Evolutionary conservation across 2,329 filamentous ascomycete genomes (phyloP), one percentile per base, ranked within the genome.

Genomic region (Epichloe coenophiala): DNA sequence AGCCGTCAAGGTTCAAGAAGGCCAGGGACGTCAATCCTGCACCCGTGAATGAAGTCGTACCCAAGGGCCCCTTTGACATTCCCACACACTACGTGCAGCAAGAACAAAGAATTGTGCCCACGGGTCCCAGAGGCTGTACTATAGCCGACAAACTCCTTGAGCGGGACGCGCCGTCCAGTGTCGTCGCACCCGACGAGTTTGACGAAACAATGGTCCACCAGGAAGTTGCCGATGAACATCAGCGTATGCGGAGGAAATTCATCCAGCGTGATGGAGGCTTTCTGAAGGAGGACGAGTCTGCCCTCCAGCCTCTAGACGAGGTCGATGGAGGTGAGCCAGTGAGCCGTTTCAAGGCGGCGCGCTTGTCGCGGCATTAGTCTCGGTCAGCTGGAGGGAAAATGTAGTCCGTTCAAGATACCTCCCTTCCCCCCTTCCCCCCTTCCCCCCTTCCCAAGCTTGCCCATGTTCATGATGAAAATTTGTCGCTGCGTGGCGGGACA

Each of bases 261-360:
- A 89, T 96, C 49, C 81, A 88, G 57, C 78, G 82, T 58, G 81
- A 93, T 59, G 89, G 89, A 48, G 89, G 89, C 3, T 95, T 95
- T 64, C 69, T 85, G 59, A 77, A 80, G 51, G 79, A 88, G 58
- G 80, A 86, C 53, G 81, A 88, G 53, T 74, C 78, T 48, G 77
- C 78, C 17, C 78, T 81, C 45, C 76, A 85, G 48, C 78, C 84
- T 1, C 71, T 89, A 43, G 81, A 83, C 49, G 80, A 89, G 58
- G 74, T 77, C 27, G 77, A 83, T 46, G 80, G 81, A 43, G 78
- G 76, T 47, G 78, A 76, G 65, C 79, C 76, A 59, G 66, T 88
- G 56, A 88, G 84, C 69, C 77, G 81, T 54, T 89, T 89, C 69
- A 86, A 81, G 69, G 83, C 84, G 46, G 84, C 84, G 2, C 75